These are phyloP conservation scores for Thalia dealbata DNA, from an alignment of 176 grass and related monocot genomes.

Conservation along the genomic window DNA sequence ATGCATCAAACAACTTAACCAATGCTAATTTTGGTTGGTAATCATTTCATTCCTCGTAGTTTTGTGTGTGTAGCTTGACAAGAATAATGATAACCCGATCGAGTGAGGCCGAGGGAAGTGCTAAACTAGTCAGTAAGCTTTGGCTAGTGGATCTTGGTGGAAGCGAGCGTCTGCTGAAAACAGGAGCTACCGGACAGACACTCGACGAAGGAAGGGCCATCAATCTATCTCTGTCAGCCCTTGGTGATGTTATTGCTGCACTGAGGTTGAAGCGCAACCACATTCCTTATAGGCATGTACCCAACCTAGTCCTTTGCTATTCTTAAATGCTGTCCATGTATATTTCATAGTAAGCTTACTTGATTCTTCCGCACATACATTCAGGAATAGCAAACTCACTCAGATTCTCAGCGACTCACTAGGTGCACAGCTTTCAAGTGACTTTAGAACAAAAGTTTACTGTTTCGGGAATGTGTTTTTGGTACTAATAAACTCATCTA, in stretches of 20 bases:
- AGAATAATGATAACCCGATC: slow-evolving; percentile 69
- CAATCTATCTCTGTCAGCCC: slow-evolving; percentile 86
- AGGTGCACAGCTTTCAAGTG: slow-evolving; percentile 26
- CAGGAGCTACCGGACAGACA: slow-evolving; percentile 71
- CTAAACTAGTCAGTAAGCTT: slow-evolving; percentile 49
- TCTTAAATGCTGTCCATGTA: background rate
- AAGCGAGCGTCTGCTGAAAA: slow-evolving; percentile 83
- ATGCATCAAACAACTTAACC: background rate
- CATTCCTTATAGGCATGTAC: slow-evolving; percentile 70
- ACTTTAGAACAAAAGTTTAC: background rate
- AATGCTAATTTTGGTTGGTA: slow-evolving; percentile 3
- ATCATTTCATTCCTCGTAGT: slow-evolving; percentile 76
- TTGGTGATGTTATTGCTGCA: slow-evolving; percentile 87
- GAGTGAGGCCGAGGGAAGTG: slow-evolving; percentile 19
- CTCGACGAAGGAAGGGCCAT: slow-evolving; percentile 95
- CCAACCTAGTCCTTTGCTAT: background rate
- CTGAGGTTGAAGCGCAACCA: slow-evolving; percentile 63
- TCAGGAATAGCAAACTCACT: slow-evolving; percentile 96
- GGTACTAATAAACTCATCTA: background rate
- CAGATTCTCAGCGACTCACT: slow-evolving; percentile 89
- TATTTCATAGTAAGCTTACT: slow-evolving; percentile 4
- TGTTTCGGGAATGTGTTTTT: background rate
- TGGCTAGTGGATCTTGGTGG: slow-evolving; percentile 90
- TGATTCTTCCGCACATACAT: background rate
- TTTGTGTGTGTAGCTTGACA: slow-evolving; percentile 74